These are phyloP conservation scores for Macrophomina phaseolina DNA, from an alignment of 2,329 filamentous ascomycete genomes.

Conservation along the genomic window DNA sequence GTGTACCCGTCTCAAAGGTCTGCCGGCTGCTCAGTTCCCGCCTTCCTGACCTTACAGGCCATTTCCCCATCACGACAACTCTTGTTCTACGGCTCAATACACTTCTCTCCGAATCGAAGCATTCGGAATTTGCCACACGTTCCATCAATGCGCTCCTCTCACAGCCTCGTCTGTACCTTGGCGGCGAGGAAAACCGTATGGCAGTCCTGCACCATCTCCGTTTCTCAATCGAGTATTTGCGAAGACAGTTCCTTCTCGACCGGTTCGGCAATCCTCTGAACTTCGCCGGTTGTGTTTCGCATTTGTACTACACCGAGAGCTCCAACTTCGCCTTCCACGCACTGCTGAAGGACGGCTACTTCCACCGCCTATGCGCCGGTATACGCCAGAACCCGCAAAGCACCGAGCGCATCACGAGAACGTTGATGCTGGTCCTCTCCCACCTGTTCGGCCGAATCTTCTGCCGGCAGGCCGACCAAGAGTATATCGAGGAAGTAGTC, in stretches of 20 bases:
- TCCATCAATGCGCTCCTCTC: conserved; percentile 71
- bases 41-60: conserved; percentile 75
- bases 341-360: conserved; percentile 72
- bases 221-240: conserved; percentile 81
- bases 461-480: conserved; percentile 53
- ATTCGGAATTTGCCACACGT: conserved; percentile 65
- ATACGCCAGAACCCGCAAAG: conserved; percentile 57
- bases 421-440: conserved; percentile 70
- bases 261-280: conserved; percentile 68
- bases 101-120: conserved; percentile 69
- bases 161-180: conserved; percentile 72
- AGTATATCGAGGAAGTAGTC: conserved; percentile 56
- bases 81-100: conserved; percentile 72
- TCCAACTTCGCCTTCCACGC: conserved; percentile 78
- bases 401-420: conserved; percentile 58
- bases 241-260: conserved; percentile 70
- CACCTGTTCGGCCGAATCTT: conserved; percentile 72
- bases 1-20: conserved; percentile 65
- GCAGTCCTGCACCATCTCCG: conserved; percentile 76
- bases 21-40: conserved; percentile 74
- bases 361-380: conserved; percentile 66
- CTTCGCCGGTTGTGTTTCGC: conserved; percentile 72
- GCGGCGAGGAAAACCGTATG: conserved; percentile 69
- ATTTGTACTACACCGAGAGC: conserved; percentile 79
- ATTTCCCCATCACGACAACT: conserved; percentile 78